Base-by-base conservation (phyloP, 305 asterid genomes). In the Fraxinus nigra region DNA sequence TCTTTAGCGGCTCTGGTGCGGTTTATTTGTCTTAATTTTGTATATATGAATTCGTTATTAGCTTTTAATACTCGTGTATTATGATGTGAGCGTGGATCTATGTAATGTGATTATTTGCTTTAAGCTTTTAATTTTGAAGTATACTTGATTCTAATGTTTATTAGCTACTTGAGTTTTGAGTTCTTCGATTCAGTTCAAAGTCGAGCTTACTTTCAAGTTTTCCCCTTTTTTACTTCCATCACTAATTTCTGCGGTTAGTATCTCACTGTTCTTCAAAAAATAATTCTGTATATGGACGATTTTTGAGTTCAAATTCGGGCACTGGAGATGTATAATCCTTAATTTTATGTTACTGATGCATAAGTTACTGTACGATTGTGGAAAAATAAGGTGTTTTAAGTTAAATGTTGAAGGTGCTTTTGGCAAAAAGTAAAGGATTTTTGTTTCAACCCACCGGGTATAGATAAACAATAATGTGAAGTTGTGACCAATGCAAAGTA, bases 1-100 rank as follows among this genome's bases (percentile, higher is more conserved):
- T 83, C 81, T 72, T 72, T 70, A 43, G 72, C 76, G 77, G 75
- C 78, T 32, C 84, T 72, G 90, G 97, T 92, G 88, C 82, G 93
- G 86, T 61, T 72, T 61, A 32, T 63, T 63, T 63, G 28, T 32
- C 34, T 24, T 63, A 9, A 24, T 63, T 63, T 26, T 24, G 16
- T 24, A 22, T 11, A 63, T 63, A 26, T 63, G 28, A 63, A 63
- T 24, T 61, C 28, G 33, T 63, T 63, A 26, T 63, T 63, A 9
- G 33, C 32, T 63, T 63, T 63, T 26, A 63, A 63, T 26, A 63
- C 34, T 63, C 32, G 0, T 22, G 33, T 63, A 63, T 7, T 22
- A 14, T 76, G 75, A 10, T 59, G 72, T 76, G 9, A 20, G 59
- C 18, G 79, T 18, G 65, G 59, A 43, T 76, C 65, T 76, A 46